phyloP scores from a whole-genome alignment of 768 basidiomycete genomes.

The Hydnum rufescens region DNA sequence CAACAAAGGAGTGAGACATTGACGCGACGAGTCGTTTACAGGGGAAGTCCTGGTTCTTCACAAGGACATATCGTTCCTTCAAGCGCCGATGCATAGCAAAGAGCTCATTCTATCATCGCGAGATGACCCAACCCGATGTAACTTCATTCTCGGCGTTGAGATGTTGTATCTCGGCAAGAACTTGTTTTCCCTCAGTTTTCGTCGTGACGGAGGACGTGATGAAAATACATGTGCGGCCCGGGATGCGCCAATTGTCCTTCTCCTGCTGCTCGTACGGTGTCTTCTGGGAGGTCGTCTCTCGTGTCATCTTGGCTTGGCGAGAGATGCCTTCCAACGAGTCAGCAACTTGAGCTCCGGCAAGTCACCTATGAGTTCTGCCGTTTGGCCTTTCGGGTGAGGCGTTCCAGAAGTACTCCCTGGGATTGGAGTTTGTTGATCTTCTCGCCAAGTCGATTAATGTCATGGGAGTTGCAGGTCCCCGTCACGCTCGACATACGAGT shows the following conservation, averaged over 20 bases:
- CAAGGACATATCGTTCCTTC: slow-evolving; percentile 48
- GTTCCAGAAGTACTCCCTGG: slow-evolving; percentile 70
- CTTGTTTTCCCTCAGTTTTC: slow-evolving; percentile 64
- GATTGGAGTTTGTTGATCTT: slow-evolving; percentile 58
- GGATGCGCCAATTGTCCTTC: slow-evolving; percentile 66
- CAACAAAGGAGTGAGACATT: slow-evolving; percentile 76
- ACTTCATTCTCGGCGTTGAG: slow-evolving; percentile 58
- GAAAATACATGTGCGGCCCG: slow-evolving; percentile 64
- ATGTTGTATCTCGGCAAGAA: slow-evolving; percentile 82
- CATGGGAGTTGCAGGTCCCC: slow-evolving; percentile 46
- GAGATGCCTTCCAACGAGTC: slow-evolving; percentile 57
- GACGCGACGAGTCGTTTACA: slow-evolving; percentile 80
- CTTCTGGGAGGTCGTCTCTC: slow-evolving; percentile 76
- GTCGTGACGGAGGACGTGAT: slow-evolving; percentile 32
- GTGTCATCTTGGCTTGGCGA: slow-evolving; percentile 65
- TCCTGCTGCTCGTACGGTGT: slow-evolving; percentile 89
- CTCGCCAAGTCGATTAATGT: slow-evolving; percentile 59
- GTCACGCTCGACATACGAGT: slow-evolving; percentile 22
- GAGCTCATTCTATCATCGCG: slow-evolving; percentile 89
- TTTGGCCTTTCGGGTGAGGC: slow-evolving; percentile 78
- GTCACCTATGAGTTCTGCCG: slow-evolving; percentile 88
- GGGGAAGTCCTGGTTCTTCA: slow-evolving; percentile 69
- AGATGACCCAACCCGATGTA: slow-evolving; percentile 80
- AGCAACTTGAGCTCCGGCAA: slow-evolving; percentile 69
- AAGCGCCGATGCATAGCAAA: slow-evolving; percentile 72